Evolutionary conservation across 352 stramenopile species (phyloP).

Genomic region (Thraustochytrium sp.): DNA sequence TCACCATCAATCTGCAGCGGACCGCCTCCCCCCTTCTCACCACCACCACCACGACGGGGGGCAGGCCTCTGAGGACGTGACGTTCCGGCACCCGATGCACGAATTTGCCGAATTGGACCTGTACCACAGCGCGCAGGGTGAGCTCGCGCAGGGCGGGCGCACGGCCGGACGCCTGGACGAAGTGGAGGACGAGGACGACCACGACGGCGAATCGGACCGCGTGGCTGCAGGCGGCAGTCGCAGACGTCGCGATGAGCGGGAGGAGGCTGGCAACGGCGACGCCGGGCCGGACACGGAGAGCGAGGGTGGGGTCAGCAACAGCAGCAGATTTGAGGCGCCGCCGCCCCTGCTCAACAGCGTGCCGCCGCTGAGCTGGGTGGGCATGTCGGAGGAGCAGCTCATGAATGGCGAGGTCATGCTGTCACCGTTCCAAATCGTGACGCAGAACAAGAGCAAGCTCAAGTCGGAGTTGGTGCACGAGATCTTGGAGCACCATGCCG

Average conservation of each 20-base stretch:
- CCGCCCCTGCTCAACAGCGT: background rate
- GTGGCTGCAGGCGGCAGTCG: background rate
- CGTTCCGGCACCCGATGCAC: no score
- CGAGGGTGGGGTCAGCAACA: background rate
- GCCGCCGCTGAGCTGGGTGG: background rate
- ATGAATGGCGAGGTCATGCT: background rate
- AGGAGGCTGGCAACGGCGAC: background rate
- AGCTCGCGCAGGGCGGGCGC: background rate
- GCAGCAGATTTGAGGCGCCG: no score
- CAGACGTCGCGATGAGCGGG: background rate
- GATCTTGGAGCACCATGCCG: constrained; percentile 73
- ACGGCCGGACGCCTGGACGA: background rate
- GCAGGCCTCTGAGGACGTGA: no score
- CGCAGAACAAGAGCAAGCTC: constrained; percentile 48
- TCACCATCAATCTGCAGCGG: no score
- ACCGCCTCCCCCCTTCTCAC: no score
- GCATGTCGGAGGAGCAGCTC: background rate
- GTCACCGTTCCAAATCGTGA: background rate
- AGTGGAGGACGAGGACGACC: background rate
- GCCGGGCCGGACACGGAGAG: background rate
- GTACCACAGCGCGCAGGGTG: background rate
- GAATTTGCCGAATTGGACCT: no score
- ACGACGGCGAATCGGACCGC: background rate
- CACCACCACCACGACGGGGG: no score
- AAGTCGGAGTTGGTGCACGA: constrained; percentile 70